Evolutionary conservation across 192 early-diverging fungal genomes (phyloP), one percentile per base, ranked within the genome.

Genomic region (Oehlia diaphana): DNA sequence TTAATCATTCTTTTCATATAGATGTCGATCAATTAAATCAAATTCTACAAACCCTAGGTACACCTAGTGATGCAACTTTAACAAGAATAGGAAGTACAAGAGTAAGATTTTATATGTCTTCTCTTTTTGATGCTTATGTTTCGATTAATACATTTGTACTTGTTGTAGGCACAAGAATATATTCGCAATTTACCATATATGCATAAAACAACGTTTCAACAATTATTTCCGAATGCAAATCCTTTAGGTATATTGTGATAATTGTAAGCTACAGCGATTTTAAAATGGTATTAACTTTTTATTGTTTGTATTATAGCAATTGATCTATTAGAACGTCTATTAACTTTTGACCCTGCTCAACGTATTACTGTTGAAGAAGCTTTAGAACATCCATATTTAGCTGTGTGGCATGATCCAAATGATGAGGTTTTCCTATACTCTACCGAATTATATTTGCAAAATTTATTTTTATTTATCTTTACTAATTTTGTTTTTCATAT

Each of bases 21-120:
- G 90, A 94, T 80, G 94, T 96, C 26, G 95, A 98, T 83, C 96
- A 98, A 83, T 88, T 98, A 70, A 95, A 95, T 83, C 91, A 95
- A 85, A 98, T 98, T 66, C 83, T 98, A 79, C 89, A 88, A 58
- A 90, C 96, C 33, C 87, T 96, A 23, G 96, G 96, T 66, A 92
- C 95, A 2, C 96, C 96, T 5, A 89, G 92, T 77, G 93, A 94
- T 75, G 87, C 83, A 71, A 91, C 91, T 19, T 83, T 95, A 65
- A 78, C 85, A 47, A 85, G 92, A 31, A 92, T 95, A 78, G 93
- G 92, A 28, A 93, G 92, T 84, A 89, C 88, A 81, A 90, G 92
- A 80, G 81, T 63, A 47, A 79, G 19, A 33, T 26, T 31, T 28
- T 14, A 9, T 31, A 31, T 66, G 5, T 66, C 4, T 14, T 31